These are phyloP conservation scores for Ilyonectria robusta DNA, from an alignment of 2,329 filamentous ascomycete species.

Conservation along the genomic window DNA sequence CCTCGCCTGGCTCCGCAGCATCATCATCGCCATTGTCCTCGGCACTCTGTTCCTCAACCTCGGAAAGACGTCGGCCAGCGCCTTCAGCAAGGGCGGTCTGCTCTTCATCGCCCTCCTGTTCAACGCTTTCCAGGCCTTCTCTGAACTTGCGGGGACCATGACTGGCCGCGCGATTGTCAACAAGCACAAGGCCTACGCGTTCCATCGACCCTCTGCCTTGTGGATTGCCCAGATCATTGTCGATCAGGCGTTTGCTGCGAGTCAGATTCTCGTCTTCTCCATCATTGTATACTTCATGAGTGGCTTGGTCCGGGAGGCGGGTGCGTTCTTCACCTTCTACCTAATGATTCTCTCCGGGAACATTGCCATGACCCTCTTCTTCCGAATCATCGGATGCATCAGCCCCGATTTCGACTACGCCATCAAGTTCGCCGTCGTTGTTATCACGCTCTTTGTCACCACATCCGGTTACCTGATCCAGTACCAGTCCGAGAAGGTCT, in stretches of 20 bases:
- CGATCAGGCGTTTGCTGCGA: constrained; percentile 79
- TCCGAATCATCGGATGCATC: constrained; percentile 80
- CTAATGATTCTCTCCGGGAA: constrained; percentile 78
- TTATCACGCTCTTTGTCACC: constrained; percentile 86
- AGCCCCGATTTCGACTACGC: constrained; percentile 89
- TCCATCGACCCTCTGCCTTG: constrained; percentile 84
- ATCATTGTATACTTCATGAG: constrained; percentile 87
- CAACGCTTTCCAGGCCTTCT: constrained; percentile 90
- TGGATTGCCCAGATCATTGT: constrained; percentile 89
- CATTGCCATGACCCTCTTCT: constrained; percentile 82
- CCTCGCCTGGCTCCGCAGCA: constrained; percentile 77
- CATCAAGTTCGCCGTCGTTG: constrained; percentile 83
- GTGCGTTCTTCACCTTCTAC: constrained; percentile 84
- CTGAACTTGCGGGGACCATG: constrained; percentile 83
- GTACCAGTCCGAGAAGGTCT: constrained; percentile 80
- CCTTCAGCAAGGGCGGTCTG: constrained; percentile 86
- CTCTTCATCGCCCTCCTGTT: constrained; percentile 86
- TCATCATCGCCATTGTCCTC: constrained; percentile 82
- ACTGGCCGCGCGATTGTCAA: constrained; percentile 82
- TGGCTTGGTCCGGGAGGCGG: constrained; percentile 76
- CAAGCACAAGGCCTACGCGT: constrained; percentile 87
- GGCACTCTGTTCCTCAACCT: constrained; percentile 85
- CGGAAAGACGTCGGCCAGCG: constrained; percentile 75
- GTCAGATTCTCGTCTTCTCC: constrained; percentile 79
- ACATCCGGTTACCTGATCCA: constrained; percentile 90